phyloP scores from a whole-genome alignment of 805 yeast species.

The Candida insectalens region DNA sequence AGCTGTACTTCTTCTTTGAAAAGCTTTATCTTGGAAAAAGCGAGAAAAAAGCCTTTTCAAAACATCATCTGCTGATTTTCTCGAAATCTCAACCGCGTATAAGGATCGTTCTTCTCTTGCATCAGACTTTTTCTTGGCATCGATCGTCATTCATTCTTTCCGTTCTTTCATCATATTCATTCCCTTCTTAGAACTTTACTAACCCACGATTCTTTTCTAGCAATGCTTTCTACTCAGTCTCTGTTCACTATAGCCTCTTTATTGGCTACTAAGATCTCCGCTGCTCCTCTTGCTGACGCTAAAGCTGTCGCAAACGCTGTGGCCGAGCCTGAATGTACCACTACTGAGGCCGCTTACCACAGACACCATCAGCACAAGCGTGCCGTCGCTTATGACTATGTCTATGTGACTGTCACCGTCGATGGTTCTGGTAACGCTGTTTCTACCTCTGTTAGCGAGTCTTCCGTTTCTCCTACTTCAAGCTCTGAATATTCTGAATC shows the following conservation, averaged over 20 bases:
- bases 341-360: constrained; percentile 33
- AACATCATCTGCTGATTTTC: too few species aligned
- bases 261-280: constrained; percentile 14
- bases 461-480: constrained; percentile 15
- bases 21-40: too few species aligned
- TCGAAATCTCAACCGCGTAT: neutral
- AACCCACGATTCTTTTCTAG: neutral
- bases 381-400: constrained; percentile 39
- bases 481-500: constrained; percentile 21
- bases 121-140: neutral
- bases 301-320: constrained; percentile 24
- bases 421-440: constrained; percentile 38
- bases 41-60: too few species aligned
- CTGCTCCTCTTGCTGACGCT: constrained; percentile 17
- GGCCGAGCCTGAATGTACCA: constrained; percentile 33
- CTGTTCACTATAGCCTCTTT: constrained; percentile 18
- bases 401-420: constrained; percentile 45
- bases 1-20: too few species aligned
- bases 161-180: neutral
- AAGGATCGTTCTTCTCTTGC: neutral
- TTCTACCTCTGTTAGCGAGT: constrained; percentile 22
- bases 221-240: constrained; percentile 16
- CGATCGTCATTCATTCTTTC: neutral
- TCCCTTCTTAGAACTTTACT: neutral
- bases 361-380: constrained; percentile 54